Evolutionary conservation across 495 filamentous ascomycete genomes (phyloP), one percentile per base, ranked within the genome.

Genomic region (Hypoxylon lenormandii): DNA sequence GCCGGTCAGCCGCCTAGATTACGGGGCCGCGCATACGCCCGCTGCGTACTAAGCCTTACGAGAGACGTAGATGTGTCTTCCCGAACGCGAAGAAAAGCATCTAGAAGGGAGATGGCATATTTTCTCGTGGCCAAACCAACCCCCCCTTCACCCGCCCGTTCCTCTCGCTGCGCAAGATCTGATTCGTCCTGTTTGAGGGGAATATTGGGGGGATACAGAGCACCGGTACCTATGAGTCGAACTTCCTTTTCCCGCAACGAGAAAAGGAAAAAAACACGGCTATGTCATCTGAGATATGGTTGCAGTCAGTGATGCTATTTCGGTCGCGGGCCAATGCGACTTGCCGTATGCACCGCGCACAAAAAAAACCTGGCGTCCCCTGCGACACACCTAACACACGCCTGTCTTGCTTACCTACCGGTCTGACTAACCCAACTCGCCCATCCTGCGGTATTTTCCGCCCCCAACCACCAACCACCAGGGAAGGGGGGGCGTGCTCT

Each of bases 41-140:
- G 61, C 67, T 70, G 67, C 67, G 51, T 65, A 54, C 67, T 66
- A 70, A 70, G 67, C 67, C 67, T 70, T 70, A 70, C 47, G 57
- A 57, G 56, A 70, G 11, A 56, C 19, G 55, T 51, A 50, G 55
- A 45, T 45, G 51, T 51, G 19, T 55, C 21, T 12, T 36, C 47
- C 45, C 23, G 8, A 50, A 46, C 36, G 50, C 15, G 42, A 50
- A 49, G 13, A 45, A 28, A 40, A 15, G 28, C 43, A 43, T 64
- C 51, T 65, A 51, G 61, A 52, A 57, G 58, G 58, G 43, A 6
- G 65, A 68, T 47, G 65, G 58, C 51, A 68, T 33, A 56, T 54
- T 46, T 48, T 46, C 43, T 49, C 15, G 16, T 12, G 22, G 22
- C 22, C 6, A 10, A n/a, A 26, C 46, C n/a, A 12, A 1, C 33